A percentile compares a stretch with the other conserved stretches of the same genome.
Conservation (phyloP, 2,329 filamentous ascomycete species). For the Pseudophaeomoniella oleicola region DNA sequence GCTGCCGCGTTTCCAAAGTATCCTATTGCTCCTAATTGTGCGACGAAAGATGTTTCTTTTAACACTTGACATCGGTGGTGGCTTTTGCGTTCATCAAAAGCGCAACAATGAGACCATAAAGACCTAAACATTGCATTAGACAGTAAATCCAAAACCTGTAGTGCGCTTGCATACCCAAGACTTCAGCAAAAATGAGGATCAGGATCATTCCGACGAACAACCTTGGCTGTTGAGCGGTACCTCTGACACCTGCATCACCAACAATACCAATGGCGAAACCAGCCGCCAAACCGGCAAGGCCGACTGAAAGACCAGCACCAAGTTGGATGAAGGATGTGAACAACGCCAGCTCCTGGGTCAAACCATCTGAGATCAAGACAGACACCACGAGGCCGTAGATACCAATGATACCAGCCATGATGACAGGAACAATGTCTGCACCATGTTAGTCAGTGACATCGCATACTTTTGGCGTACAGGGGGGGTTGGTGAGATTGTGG, state of each 20-base stretch:
- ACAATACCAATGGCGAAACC: slow-evolving; percentile 78
- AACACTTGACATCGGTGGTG: slow-evolving; percentile 47
- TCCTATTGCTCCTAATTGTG: too few relatives aligned
- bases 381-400: slow-evolving; percentile 90
- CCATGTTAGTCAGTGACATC: too few relatives aligned
- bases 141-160: slow-evolving; percentile 3
- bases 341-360: slow-evolving; percentile 57
- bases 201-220: slow-evolving; percentile 83
- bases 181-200: slow-evolving; percentile 99
- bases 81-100: slow-evolving; percentile 99
- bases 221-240: slow-evolving; percentile 36
- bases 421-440: slow-evolving; percentile 93
- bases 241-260: slow-evolving; percentile 40
- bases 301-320: slow-evolving; percentile 68
- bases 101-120: slow-evolving; percentile 96
- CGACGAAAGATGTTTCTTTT: too few relatives aligned
- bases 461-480: slow-evolving; percentile 11
- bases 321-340: slow-evolving; percentile 78
- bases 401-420: slow-evolving; percentile 99
- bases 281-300: slow-evolving; percentile 68
- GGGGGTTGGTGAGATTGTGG: slow-evolving; percentile 6
- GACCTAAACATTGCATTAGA: slow-evolving; percentile 45
- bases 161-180: slow-evolving; percentile 56
- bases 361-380: slow-evolving; percentile 68
- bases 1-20: too few relatives aligned